Conservation (phyloP, 2,329 filamentous ascomycete species). For the Aureobasidium sp. region DNA sequence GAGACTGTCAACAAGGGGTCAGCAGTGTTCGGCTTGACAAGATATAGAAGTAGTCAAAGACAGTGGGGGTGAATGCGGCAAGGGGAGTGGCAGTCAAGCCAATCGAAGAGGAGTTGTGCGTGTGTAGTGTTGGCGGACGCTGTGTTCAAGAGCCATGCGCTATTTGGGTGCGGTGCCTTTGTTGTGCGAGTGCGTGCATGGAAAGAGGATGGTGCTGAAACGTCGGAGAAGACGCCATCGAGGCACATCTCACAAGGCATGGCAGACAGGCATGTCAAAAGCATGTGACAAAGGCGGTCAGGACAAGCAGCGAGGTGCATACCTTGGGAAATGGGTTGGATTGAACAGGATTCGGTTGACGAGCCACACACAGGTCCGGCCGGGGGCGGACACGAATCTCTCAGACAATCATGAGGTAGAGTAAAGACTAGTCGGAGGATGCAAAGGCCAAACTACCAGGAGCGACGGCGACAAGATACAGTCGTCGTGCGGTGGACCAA, state of each 20-base stretch:
- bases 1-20: background rate
- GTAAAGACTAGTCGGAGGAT: background rate
- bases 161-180: conserved; percentile 11
- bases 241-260: background rate
- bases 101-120: background rate
- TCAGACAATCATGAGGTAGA: conserved; percentile 13
- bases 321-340: conserved; percentile 9
- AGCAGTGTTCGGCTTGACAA: background rate
- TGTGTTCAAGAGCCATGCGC: conserved; percentile 9
- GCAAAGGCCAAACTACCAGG: background rate
- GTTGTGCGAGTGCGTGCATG: conserved; percentile 9
- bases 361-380: conserved; percentile 15
- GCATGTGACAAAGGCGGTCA: conserved; percentile 1
- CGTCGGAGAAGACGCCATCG: background rate
- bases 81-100: background rate
- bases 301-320: conserved; percentile 3
- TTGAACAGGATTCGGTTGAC: conserved; percentile 5
- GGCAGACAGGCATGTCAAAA: background rate
- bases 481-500: background rate
- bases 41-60: background rate
- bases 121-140: conserved; percentile 8
- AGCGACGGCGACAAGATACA: background rate
- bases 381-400: conserved; percentile 11
- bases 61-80: background rate
- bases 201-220: background rate